Percentiles rank a stretch among this genome's conserved stretches.
Evolutionary conservation across 2,329 filamentous ascomycete species (phyloP).

Genomic region (Cytospora leucostoma): DNA sequence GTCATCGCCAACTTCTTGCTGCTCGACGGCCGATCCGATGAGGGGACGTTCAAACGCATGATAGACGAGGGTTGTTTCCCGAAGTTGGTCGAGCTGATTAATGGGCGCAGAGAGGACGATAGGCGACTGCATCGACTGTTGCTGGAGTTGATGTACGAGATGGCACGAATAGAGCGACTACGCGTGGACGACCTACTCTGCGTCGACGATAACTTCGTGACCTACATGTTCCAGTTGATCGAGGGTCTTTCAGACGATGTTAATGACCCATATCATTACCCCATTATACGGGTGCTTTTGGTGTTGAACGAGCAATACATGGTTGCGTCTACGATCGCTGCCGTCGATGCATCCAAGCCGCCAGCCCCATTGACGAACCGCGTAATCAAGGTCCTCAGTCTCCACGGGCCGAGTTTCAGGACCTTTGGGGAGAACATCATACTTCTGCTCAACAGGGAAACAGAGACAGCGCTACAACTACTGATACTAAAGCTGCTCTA

Average conservation of each 20-base stretch:
- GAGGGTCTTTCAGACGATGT: slow-evolving; percentile 85
- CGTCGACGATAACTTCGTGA: slow-evolving; percentile 79
- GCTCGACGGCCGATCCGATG: slow-evolving; percentile 79
- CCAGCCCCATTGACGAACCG: slow-evolving; percentile 75
- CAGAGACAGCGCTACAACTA: slow-evolving; percentile 89
- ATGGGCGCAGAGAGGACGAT: slow-evolving; percentile 64
- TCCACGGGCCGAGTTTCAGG: slow-evolving; percentile 78
- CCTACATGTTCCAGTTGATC: slow-evolving; percentile 82
- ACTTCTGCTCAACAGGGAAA: slow-evolving; percentile 89
- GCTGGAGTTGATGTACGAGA: slow-evolving; percentile 91
- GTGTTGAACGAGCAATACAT: slow-evolving; percentile 99
- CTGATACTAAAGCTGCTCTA: slow-evolving; percentile 97
- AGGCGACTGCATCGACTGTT: slow-evolving; percentile 75
- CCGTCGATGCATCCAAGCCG: slow-evolving; percentile 42
- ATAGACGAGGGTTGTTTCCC: slow-evolving; percentile 82
- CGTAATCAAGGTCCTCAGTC: slow-evolving; percentile 86
- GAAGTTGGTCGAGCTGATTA: slow-evolving; percentile 79
- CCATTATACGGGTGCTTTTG: slow-evolving; percentile 87
- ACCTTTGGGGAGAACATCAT: slow-evolving; percentile 99
- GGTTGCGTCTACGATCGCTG: slow-evolving; percentile 66
- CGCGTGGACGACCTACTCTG: slow-evolving; percentile 74
- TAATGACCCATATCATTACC: slow-evolving; percentile 93
- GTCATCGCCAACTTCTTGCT: slow-evolving; percentile 82
- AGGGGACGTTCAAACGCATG: slow-evolving; percentile 82
- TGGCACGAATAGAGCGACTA: slow-evolving; percentile 87